These are phyloP conservation scores for Zygosaccharomyces bisporus DNA, from an alignment of 805 yeast genomes.

Conservation along the genomic window DNA sequence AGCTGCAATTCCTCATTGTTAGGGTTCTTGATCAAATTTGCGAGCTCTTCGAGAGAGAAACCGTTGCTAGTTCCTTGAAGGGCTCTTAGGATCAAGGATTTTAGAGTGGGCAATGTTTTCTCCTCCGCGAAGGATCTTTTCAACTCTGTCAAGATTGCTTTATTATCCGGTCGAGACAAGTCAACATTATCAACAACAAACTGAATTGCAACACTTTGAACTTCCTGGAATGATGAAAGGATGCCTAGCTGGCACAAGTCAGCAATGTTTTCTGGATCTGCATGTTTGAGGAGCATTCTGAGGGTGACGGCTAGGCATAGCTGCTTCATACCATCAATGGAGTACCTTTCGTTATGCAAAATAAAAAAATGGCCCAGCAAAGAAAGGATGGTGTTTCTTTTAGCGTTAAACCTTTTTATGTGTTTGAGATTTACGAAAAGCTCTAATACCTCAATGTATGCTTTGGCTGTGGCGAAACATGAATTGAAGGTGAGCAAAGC, in stretches of 20 bases:
- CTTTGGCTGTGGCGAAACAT: slow-evolving; percentile 37
- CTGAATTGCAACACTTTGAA: slow-evolving; percentile 42
- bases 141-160: slow-evolving; percentile 16
- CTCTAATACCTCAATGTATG: slow-evolving; percentile 32
- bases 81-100: slow-evolving; percentile 40
- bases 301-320: slow-evolving; percentile 40
- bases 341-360: slow-evolving; percentile 24
- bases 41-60: slow-evolving; percentile 20
- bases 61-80: slow-evolving; percentile 27
- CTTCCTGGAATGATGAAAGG: slow-evolving; percentile 42
- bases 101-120: slow-evolving; percentile 43
- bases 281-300: slow-evolving; percentile 30
- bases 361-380: slow-evolving; percentile 39
- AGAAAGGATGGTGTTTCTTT: slow-evolving; percentile 10
- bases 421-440: slow-evolving; percentile 12
- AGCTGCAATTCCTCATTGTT: slow-evolving; percentile 47
- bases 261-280: slow-evolving; percentile 20
- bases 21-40: slow-evolving; percentile 28
- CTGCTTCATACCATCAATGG: slow-evolving; percentile 49
- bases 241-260: slow-evolving; percentile 38
- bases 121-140: slow-evolving; percentile 27
- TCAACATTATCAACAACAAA: slow-evolving; percentile 24
- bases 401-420: background rate
- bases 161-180: background rate
- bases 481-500: slow-evolving; percentile 9